phyloP scores from a whole-genome alignment of 2,329 filamentous ascomycete species.

The Pseudogymnoascus pannorum region DNA sequence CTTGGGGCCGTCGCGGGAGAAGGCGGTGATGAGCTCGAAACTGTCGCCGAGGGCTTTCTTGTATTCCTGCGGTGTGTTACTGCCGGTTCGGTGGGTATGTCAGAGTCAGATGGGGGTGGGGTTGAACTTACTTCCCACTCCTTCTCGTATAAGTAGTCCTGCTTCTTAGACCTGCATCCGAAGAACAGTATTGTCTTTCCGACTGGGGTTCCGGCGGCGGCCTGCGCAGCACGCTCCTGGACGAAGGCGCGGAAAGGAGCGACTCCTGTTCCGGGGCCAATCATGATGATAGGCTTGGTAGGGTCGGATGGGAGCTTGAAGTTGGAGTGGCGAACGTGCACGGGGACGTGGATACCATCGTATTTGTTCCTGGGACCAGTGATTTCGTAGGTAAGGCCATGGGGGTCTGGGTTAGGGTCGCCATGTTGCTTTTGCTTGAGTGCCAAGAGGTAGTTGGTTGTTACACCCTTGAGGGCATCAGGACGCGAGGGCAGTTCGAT shows the following conservation, averaged over 20 bases:
- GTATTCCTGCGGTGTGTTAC: constrained; percentile 56
- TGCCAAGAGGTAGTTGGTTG: constrained; percentile 92
- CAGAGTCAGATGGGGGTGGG: background rate
- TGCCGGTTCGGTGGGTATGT: background rate
- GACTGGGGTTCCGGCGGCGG: constrained; percentile 70
- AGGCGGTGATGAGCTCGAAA: constrained; percentile 86
- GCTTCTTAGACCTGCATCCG: constrained; percentile 77
- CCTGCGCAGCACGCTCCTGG: constrained; percentile 83
- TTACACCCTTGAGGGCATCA: constrained; percentile 81
- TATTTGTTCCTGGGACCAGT: constrained; percentile 93
- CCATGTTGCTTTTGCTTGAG: constrained; percentile 96
- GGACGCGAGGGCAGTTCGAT: constrained; percentile 67
- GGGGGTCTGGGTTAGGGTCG: constrained; percentile 71
- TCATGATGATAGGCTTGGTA: constrained; percentile 87
- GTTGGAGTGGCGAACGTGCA: constrained; percentile 96
- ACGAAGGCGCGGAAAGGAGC: constrained; percentile 94
- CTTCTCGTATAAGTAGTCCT: constrained; percentile 86
- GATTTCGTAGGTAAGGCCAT: constrained; percentile 80
- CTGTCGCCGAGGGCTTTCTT: constrained; percentile 77
- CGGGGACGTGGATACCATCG: constrained; percentile 86
- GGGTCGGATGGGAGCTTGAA: constrained; percentile 98
- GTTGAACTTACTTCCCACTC: constrained; percentile 76
- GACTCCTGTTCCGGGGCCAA: constrained; percentile 92
- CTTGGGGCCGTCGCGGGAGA: constrained; percentile 78
- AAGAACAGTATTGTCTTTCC: constrained; percentile 91